A percentile compares a stretch with the other conserved stretches of the same genome.
These are phyloP conservation scores for Dryadomyces sulphureus DNA, from an alignment of 2,329 filamentous ascomycete species.

Conservation along the genomic window DNA sequence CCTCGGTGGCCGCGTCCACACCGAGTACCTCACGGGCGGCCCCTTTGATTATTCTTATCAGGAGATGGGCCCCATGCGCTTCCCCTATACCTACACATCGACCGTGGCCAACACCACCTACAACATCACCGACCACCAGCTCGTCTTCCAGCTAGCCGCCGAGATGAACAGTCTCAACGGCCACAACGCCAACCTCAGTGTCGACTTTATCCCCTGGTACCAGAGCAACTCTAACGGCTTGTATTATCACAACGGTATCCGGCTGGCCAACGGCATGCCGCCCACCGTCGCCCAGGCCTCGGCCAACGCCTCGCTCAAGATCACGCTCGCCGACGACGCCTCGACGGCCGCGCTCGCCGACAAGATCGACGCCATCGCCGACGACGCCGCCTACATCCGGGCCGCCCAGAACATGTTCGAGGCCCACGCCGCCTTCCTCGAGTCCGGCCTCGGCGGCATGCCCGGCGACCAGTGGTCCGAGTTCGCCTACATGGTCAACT, in stretches of 20 bases:
- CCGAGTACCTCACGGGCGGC: conserved; percentile 43
- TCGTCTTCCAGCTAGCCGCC: conserved; percentile 48
- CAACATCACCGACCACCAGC: conserved; percentile 46
- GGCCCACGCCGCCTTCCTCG: conserved; percentile 20
- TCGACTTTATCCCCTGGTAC: conserved; percentile 50
- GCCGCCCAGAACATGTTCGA: conserved; percentile 28
- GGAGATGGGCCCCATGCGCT: conserved; percentile 50
- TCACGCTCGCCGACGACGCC: conserved; percentile 18
- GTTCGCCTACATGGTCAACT: conserved; percentile 45
- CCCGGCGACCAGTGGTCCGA: conserved; percentile 52
- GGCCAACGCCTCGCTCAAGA: conserved; percentile 25
- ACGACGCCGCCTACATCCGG: conserved; percentile 19
- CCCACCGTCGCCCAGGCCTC: conserved; percentile 34
- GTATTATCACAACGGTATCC: conserved; percentile 29
- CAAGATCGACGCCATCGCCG: conserved; percentile 20
- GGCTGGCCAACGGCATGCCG: conserved; percentile 34
- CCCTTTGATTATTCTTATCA: conserved; percentile 52
- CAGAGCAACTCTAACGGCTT: conserved; percentile 41
- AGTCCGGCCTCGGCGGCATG: conserved; percentile 21
- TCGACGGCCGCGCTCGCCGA: conserved; percentile 21
- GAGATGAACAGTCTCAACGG: conserved; percentile 45
- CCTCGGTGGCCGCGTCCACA: conserved; percentile 49
- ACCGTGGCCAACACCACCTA: conserved; percentile 38
- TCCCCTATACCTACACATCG: conserved; percentile 23
- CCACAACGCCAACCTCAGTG: conserved; percentile 28